These are phyloP conservation scores for Fusarium veterinarium DNA, from an alignment of 2,329 filamentous ascomycete species.

Conservation along the genomic window DNA sequence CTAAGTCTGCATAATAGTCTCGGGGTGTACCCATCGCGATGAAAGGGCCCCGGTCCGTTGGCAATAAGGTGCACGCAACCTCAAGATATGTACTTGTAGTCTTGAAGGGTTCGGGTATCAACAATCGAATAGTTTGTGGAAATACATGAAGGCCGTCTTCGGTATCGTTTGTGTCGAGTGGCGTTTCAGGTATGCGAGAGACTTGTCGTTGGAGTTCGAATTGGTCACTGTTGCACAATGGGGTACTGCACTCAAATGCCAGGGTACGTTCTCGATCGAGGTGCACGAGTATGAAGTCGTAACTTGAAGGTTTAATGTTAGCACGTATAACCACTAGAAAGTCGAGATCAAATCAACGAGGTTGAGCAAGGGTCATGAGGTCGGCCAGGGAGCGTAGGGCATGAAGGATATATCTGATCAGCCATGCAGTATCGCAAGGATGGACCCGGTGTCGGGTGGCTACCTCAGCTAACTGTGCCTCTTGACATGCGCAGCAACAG, in stretches of 20 bases:
- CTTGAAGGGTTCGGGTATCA: constrained; percentile 2
- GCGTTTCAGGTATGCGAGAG: neutral
- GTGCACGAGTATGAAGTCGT: neutral
- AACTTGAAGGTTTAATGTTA: constrained; percentile 13
- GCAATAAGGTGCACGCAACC: constrained; percentile 2
- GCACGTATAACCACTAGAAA: constrained; percentile 1
- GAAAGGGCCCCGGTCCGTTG: constrained; percentile 18
- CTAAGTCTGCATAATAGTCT: constrained; percentile 89
- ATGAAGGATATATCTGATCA: neutral
- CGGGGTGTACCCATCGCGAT: constrained; percentile 59
- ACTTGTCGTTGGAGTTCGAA: neutral
- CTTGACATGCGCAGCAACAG: constrained; percentile 14
- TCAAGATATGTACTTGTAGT: neutral
- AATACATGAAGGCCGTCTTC: constrained; percentile 15
- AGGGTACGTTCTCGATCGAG: neutral
- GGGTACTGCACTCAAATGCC: neutral
- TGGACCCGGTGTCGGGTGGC: neutral
- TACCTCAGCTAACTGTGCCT: constrained; percentile 7
- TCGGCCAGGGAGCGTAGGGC: neutral
- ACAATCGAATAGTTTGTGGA: neutral
- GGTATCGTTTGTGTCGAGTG: neutral
- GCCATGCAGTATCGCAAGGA: constrained; percentile 7
- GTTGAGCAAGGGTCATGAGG: neutral
- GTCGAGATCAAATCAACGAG: constrained; percentile 7
- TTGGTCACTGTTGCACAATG: neutral